A percentile compares a stretch with the other conserved stretches of the same genome.
These are phyloP conservation scores for Saturnispora diversa DNA, from an alignment of 805 yeast species.

Conservation along the genomic window DNA sequence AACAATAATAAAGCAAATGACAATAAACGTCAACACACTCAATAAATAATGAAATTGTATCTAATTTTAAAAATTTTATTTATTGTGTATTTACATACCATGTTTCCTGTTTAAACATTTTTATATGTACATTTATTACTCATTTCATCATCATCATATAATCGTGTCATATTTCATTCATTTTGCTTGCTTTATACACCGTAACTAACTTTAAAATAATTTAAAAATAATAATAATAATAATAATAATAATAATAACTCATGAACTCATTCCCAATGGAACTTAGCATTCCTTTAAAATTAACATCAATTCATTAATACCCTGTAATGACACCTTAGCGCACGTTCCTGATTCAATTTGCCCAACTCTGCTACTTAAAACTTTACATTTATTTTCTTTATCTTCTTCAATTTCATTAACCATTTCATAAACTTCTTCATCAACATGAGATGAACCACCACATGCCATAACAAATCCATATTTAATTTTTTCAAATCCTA, in stretches of 20 bases:
- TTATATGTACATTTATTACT: too few species aligned
- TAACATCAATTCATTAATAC: constrained; percentile 60
- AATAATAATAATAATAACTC: neutral
- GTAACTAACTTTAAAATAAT: too few species aligned
- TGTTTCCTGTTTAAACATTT: neutral
- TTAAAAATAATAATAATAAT: too few species aligned
- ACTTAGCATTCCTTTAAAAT: constrained; percentile 30
- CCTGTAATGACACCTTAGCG: constrained; percentile 58
- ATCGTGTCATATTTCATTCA: too few species aligned
- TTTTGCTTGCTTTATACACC: too few species aligned
- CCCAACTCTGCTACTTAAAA: constrained; percentile 56
- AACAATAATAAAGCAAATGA: neutral
- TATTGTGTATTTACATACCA: neutral
- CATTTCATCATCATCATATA: too few species aligned
- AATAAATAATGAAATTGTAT: too few species aligned
- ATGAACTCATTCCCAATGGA: neutral
- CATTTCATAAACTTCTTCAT: constrained; percentile 57
- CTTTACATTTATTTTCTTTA: constrained; percentile 30
- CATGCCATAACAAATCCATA: constrained; percentile 45
- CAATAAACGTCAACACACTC: constrained; percentile 1
- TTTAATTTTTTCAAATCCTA: neutral
- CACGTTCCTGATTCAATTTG: constrained; percentile 28
- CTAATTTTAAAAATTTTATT: too few species aligned
- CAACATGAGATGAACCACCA: constrained; percentile 62
- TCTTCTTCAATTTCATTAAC: too few species aligned